Evolutionary conservation across 768 basidiomycete species (phyloP).

Genomic region (Mycena belliarum): DNA sequence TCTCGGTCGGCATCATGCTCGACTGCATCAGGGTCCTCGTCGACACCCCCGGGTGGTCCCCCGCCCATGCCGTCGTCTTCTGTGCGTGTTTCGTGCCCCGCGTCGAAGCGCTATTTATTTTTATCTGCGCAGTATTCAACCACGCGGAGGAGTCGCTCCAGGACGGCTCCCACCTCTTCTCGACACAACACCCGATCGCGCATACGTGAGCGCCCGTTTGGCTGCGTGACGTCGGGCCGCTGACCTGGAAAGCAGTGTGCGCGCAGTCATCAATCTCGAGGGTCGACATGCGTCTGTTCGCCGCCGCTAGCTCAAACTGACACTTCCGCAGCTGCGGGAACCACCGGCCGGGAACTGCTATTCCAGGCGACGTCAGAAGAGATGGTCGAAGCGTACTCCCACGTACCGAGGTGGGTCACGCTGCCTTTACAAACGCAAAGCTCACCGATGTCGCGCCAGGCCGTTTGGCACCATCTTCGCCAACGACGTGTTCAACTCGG

Average conservation of each 20-base stretch:
- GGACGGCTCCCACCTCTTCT: constrained; percentile 91
- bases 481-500: constrained; percentile 90
- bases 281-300: constrained; percentile 38
- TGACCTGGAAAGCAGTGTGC: constrained; percentile 54
- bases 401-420: constrained; percentile 65
- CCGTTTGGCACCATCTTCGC: constrained; percentile 90
- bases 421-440: neutral
- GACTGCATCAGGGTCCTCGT: constrained; percentile 82
- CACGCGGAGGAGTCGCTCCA: constrained; percentile 94
- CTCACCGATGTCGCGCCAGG: too few species aligned
- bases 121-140: constrained; percentile 84
- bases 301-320: neutral
- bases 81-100: too few species aligned
- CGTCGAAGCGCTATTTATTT: too few species aligned
- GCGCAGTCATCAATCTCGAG: constrained; percentile 90
- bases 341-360: constrained; percentile 82
- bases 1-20: constrained; percentile 89
- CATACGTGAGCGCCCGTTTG: constrained; percentile 56
- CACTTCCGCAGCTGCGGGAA: constrained; percentile 70
- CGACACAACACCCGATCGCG: constrained; percentile 82
- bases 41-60: constrained; percentile 65
- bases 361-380: constrained; percentile 96
- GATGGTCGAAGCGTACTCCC: constrained; percentile 90
- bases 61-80: constrained; percentile 79
- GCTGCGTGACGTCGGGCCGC: neutral